Evolutionary conservation across 1,284 basidiomycete genomes (phyloP).

Genomic region (Pyrrhoderma noxium): DNA sequence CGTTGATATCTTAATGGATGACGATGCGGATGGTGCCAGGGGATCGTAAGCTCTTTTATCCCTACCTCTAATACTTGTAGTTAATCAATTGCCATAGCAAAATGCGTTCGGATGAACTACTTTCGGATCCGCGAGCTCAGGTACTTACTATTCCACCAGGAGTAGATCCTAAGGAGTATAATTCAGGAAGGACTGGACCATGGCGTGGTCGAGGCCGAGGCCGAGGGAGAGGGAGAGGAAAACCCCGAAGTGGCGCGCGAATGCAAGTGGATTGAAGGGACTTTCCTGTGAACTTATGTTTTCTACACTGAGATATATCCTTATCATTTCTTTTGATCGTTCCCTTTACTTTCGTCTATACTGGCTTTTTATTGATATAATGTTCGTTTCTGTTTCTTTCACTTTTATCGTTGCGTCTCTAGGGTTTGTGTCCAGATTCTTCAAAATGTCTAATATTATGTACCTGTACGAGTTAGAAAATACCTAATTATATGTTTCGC

Average conservation of each 20-base stretch:
- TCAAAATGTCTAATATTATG: too few relatives aligned
- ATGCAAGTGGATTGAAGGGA: constrained; percentile 33
- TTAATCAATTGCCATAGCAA: constrained; percentile 42
- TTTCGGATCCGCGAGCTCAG: constrained; percentile 60
- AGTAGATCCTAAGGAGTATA: constrained; percentile 48
- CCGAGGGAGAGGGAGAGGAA: constrained; percentile 26
- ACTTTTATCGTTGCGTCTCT: neutral
- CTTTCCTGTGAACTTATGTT: too few relatives aligned
- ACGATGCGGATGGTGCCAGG: constrained; percentile 42
- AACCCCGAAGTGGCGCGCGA: constrained; percentile 27
- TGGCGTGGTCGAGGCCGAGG: constrained; percentile 27
- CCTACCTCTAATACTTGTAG: neutral
- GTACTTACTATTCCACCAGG: constrained; percentile 68
- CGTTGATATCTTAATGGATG: constrained; percentile 46
- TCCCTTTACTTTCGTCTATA: too few relatives aligned
- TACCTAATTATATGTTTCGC: too few relatives aligned
- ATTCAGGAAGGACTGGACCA: constrained; percentile 23
- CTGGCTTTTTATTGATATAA: too few relatives aligned
- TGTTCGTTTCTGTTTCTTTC: too few relatives aligned
- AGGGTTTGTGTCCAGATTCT: neutral
- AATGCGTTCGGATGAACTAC: constrained; percentile 75
- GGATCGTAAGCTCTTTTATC: constrained; percentile 48
- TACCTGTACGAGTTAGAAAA: too few relatives aligned
- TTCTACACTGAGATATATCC: neutral
- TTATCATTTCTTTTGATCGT: too few relatives aligned